Conservation (phyloP, 805 yeast species). For the Yamadazyma scolyti region DNA sequence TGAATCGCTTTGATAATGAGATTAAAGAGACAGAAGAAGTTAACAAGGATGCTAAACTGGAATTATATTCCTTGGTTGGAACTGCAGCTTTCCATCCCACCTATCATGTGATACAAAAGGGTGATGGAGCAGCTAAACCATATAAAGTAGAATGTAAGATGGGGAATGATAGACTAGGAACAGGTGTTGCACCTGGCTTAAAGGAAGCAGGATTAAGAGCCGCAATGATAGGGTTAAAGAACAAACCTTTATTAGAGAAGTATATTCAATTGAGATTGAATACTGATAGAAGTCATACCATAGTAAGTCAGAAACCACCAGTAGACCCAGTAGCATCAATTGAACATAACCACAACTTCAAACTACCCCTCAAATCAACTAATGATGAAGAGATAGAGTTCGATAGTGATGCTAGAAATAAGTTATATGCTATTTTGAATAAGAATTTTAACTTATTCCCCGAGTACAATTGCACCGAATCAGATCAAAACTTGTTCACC, state of each 20-base stretch:
- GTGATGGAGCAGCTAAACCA: conserved; percentile 46
- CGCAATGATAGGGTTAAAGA: conserved; percentile 72
- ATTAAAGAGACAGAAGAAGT: conserved; percentile 35
- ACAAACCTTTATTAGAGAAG: conserved; percentile 58
- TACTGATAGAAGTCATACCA: conserved; percentile 13
- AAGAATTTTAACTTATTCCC: conserved; percentile 32
- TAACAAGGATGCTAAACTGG: conserved; percentile 69
- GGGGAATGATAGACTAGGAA: conserved; percentile 63
- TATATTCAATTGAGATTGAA: conserved; percentile 50
- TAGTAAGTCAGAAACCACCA: conserved; percentile 8
- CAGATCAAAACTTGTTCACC: conserved; percentile 18
- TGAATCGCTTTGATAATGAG: conserved; percentile 27
- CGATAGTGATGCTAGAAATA: conserved; percentile 35
- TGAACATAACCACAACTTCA: conserved; percentile 7
- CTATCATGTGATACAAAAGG: conserved; percentile 47
- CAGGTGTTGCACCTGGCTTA: conserved; percentile 63
- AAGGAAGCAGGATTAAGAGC: conserved; percentile 83
- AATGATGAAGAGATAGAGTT: conserved; percentile 17
- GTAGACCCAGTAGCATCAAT: not conserved
- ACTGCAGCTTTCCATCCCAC: conserved; percentile 62
- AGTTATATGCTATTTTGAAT: conserved; percentile 36
- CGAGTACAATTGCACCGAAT: conserved; percentile 24
- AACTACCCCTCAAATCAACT: conserved; percentile 24
- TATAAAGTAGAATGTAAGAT: conserved; percentile 65
- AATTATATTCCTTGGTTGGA: conserved; percentile 76